These are phyloP conservation scores for Ascochyta rabiei DNA, from an alignment of 2,329 filamentous ascomycete genomes.

Conservation along the genomic window DNA sequence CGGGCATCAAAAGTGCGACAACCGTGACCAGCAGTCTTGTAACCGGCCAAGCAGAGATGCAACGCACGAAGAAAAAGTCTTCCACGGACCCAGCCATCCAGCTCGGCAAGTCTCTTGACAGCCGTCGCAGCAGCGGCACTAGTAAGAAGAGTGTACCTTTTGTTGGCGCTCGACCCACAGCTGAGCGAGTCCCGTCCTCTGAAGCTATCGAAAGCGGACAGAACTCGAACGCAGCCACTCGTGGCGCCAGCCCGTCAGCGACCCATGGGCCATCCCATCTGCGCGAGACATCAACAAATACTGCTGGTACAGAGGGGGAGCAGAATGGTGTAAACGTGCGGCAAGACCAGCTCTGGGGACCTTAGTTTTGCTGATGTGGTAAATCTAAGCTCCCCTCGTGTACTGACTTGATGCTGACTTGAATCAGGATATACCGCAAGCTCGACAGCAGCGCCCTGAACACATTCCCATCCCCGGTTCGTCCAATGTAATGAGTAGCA, in stretches of 20 bases:
- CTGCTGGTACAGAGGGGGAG: conserved; percentile 20
- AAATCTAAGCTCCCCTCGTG: conserved; percentile 39
- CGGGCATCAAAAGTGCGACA: conserved; percentile 80
- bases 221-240: conserved; percentile 38
- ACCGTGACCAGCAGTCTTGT: conserved; percentile 89
- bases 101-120: conserved; percentile 84
- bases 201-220: conserved; percentile 33
- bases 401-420: conserved; percentile 19
- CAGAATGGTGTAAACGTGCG: conserved; percentile 50
- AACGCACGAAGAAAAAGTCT: conserved; percentile 52
- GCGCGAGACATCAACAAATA: conserved; percentile 40
- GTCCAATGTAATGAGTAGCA: conserved; percentile 14
- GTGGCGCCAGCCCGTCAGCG: conserved; percentile 41
- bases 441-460: conserved; percentile 23
- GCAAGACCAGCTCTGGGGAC: conserved; percentile 53
- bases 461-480: conserved; percentile 21
- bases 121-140: conserved; percentile 83
- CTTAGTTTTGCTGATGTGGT: conserved; percentile 43
- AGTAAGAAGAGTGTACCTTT: conserved; percentile 74
- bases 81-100: conserved; percentile 57
- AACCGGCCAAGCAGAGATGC: conserved; percentile 76
- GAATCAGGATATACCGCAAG: neutral
- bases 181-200: conserved; percentile 30
- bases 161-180: conserved; percentile 34
- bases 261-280: conserved; percentile 43